Conservation (phyloP, 2,329 filamentous ascomycete species). For the Phaeosphaeria sp. region DNA sequence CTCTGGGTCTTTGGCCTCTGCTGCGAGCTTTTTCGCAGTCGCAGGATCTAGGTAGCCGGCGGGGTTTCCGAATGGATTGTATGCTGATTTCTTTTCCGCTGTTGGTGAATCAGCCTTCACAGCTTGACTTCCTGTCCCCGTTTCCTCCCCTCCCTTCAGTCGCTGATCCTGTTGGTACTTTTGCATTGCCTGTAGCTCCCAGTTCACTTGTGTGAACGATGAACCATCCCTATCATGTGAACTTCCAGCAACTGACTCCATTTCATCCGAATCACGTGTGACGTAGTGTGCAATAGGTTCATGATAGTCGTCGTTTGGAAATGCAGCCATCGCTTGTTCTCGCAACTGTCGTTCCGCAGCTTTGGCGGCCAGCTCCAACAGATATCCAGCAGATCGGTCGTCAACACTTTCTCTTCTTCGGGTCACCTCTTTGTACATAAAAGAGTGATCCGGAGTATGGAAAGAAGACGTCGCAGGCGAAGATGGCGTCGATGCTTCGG, state of each 20-base stretch:
- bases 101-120: conserved; percentile 2
- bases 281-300: conserved; percentile 76
- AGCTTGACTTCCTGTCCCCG: conserved; percentile 32
- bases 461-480: conserved; percentile 56
- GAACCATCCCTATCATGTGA: conserved; percentile 59
- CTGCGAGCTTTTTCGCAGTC: conserved; percentile 32
- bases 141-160: conserved; percentile 48
- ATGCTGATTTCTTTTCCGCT: conserved; percentile 16
- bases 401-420: conserved; percentile 72
- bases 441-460: conserved; percentile 56
- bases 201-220: conserved; percentile 69
- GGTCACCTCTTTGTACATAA: conserved; percentile 59
- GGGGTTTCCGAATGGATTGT: conserved; percentile 50
- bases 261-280: conserved; percentile 62
- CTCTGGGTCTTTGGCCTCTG: conserved; percentile 48
- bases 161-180: conserved; percentile 74
- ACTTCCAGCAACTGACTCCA: conserved; percentile 26
- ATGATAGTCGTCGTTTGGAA: conserved; percentile 73
- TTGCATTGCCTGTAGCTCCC: conserved; percentile 83
- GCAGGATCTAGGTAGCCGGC: conserved; percentile 35
- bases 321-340: conserved; percentile 77
- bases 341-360: conserved; percentile 81
- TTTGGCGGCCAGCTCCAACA: conserved; percentile 79
- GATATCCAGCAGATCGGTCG: conserved; percentile 75
- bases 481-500: conserved; percentile 55